phyloP scores from a whole-genome alignment of 208 protist species.

The Naegleria lovaniensis region DNA sequence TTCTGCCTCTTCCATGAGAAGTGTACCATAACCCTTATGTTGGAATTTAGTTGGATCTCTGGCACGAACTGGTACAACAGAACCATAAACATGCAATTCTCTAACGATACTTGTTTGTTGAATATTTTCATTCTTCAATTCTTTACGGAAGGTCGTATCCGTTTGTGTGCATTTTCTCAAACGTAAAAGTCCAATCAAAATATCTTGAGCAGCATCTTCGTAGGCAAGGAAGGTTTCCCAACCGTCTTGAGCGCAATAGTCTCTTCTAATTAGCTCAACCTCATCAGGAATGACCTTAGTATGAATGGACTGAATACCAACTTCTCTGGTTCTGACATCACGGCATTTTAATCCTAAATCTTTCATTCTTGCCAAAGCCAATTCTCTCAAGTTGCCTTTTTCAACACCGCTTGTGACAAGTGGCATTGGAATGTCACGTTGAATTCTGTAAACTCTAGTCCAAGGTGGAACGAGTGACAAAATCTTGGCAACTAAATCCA shows the following conservation, averaged over 20 bases:
- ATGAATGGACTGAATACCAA: conserved; percentile 44
- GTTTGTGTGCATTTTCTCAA: conserved; percentile 27
- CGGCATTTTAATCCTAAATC: conserved; percentile 74
- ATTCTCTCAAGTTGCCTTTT: conserved; percentile 90
- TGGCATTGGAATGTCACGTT: conserved; percentile 95
- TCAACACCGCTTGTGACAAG: conserved; percentile 93
- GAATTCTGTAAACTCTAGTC: conserved; percentile 94
- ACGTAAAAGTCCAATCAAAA: conserved; percentile 69
- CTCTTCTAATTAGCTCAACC: conserved; percentile 68
- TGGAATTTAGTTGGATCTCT: conserved; percentile 85
- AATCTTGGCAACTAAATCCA: conserved; percentile 87
- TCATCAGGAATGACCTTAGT: conserved; percentile 23
- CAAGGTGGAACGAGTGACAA: conserved; percentile 93
- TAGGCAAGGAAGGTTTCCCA: conserved; percentile 86
- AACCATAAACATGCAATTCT: conserved; percentile 91
- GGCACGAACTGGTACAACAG: conserved; percentile 22
- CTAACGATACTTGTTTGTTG: conserved; percentile 12
- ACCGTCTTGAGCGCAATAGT: conserved; percentile 71
- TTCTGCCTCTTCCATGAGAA: conserved; percentile 92
- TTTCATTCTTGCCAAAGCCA: conserved; percentile 76
- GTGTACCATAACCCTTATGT: conserved; percentile 87
- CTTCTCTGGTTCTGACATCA: conserved; percentile 88
- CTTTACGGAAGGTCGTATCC: conserved; percentile 17
- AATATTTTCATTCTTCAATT: not conserved
- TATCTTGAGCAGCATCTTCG: conserved; percentile 75